Percentiles rank a stretch among this genome's conserved stretches.
Conservation (phyloP, 805 yeast species). For the Ogataea henricii region DNA sequence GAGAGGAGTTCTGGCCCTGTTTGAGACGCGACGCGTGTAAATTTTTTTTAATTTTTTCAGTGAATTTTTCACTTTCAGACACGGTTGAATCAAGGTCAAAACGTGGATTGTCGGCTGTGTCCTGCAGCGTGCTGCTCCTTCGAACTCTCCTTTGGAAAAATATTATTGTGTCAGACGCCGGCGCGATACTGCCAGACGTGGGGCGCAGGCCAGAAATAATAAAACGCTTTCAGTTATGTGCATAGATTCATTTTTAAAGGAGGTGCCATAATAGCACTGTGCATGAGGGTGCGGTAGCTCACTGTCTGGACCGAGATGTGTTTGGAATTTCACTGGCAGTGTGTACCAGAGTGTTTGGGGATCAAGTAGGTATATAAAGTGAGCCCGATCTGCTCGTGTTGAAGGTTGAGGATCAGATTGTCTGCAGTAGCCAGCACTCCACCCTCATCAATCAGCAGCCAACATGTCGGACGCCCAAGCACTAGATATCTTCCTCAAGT, state of each 20-base stretch:
- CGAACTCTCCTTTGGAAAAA: slow-evolving; percentile 8
- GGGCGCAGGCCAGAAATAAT: slow-evolving; percentile 6
- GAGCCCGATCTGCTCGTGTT: neutral
- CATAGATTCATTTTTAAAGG: slow-evolving; percentile 4
- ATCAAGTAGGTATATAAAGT: slow-evolving; percentile 3
- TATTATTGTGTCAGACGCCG: slow-evolving; percentile 1
- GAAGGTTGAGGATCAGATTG: neutral
- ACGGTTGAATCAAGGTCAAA: slow-evolving; percentile 10
- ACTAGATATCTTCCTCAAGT: slow-evolving; percentile 55
- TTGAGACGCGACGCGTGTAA: slow-evolving; percentile 5
- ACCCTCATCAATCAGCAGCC: neutral
- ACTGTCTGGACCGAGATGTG: slow-evolving; percentile 4
- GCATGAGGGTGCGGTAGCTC: slow-evolving; percentile 3
- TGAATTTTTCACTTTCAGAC: slow-evolving; percentile 3
- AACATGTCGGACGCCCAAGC: slow-evolving; percentile 56
- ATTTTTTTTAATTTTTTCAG: neutral
- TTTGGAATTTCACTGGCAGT: slow-evolving; percentile 4
- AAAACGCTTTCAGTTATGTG: slow-evolving; percentile 1
- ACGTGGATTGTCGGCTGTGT: slow-evolving; percentile 7
- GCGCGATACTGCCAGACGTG: neutral
- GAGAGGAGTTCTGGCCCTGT: slow-evolving; percentile 4
- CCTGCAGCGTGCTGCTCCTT: slow-evolving; percentile 7
- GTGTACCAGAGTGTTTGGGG: slow-evolving; percentile 1
- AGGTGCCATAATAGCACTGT: slow-evolving; percentile 3
- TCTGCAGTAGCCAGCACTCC: neutral